phyloP scores from a whole-genome alignment of 257 asterid genomes.

The Datura wrightii region DNA sequence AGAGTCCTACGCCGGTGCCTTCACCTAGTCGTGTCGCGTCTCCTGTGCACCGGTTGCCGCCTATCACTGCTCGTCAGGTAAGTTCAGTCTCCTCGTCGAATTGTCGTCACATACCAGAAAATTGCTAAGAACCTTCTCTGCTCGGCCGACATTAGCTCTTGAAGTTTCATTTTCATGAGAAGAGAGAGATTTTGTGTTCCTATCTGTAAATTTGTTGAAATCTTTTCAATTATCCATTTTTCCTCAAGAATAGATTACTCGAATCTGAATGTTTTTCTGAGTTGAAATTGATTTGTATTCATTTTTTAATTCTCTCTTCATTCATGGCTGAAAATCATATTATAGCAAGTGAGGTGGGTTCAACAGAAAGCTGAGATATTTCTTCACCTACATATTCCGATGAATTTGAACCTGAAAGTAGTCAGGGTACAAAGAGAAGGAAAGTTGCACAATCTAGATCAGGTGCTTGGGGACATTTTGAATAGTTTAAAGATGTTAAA shows the following conservation, averaged over 20 bases:
- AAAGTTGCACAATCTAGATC: background rate
- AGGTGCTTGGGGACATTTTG: background rate
- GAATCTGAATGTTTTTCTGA: background rate
- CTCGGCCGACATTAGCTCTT: constrained; percentile 51
- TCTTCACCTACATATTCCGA: no score
- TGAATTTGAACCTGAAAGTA: no score
- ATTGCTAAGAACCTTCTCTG: constrained; percentile 62
- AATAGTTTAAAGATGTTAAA: background rate
- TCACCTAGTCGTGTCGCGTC: background rate
- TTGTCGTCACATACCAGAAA: constrained; percentile 40
- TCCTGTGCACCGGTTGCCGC: no score
- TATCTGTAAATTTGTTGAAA: constrained; percentile 32
- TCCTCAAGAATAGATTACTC: background rate
- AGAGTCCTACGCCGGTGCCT: background rate
- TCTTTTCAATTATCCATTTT: background rate
- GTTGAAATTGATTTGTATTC: no score
- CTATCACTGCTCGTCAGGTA: background rate
- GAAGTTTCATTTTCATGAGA: constrained; percentile 40
- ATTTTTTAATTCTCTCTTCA: background rate
- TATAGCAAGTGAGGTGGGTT: background rate
- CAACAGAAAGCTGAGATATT: background rate
- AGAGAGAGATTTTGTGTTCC: constrained; percentile 37
- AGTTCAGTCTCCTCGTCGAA: background rate
- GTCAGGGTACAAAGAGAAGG: background rate
- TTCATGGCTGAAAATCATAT: background rate